A percentile compares a stretch with the other conserved stretches of the same genome.
Conservation (phyloP, 768 basidiomycete species). For the Daedaleopsis sinensis region DNA sequence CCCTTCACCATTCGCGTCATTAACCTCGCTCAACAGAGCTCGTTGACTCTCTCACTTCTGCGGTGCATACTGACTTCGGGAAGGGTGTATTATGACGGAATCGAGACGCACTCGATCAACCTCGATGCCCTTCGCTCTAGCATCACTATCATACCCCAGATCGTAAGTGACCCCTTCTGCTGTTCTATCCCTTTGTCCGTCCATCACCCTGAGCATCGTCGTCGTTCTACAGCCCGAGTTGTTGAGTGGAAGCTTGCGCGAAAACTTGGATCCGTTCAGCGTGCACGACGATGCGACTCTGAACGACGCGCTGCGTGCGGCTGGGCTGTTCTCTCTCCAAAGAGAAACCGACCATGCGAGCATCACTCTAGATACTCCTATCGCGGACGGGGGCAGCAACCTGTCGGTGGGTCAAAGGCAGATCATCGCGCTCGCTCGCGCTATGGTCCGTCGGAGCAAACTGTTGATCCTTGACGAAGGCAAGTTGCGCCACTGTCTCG, state of each 20-base stretch:
- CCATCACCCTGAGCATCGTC: slow-evolving; percentile 12
- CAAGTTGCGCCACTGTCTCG: slow-evolving; percentile 16
- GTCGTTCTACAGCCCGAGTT: slow-evolving; percentile 44
- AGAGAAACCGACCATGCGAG: slow-evolving; percentile 38
- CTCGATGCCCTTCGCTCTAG: slow-evolving; percentile 53
- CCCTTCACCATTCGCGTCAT: neutral
- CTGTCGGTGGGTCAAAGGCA: slow-evolving; percentile 65
- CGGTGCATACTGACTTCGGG: slow-evolving; percentile 58
- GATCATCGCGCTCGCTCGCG: slow-evolving; percentile 60
- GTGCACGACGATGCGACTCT: slow-evolving; percentile 56
- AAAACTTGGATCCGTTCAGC: slow-evolving; percentile 63
- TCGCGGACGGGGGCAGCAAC: slow-evolving; percentile 48
- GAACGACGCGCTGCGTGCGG: slow-evolving; percentile 50
- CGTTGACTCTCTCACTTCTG: slow-evolving; percentile 54
- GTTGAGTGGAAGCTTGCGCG: slow-evolving; percentile 56
- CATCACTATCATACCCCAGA: slow-evolving; percentile 64
- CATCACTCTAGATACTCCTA: slow-evolving; percentile 47
- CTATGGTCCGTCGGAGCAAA: slow-evolving; percentile 59
- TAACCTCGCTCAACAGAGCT: slow-evolving; percentile 37
- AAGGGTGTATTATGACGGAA: slow-evolving; percentile 52
- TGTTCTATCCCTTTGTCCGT: neutral
- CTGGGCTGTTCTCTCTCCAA: slow-evolving; percentile 48
- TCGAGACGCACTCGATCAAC: slow-evolving; percentile 49
- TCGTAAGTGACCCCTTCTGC: slow-evolving; percentile 33
- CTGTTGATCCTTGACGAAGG: slow-evolving; percentile 62